Conservation (phyloP, 805 yeast species). For the Blastobotrys muscicola region DNA sequence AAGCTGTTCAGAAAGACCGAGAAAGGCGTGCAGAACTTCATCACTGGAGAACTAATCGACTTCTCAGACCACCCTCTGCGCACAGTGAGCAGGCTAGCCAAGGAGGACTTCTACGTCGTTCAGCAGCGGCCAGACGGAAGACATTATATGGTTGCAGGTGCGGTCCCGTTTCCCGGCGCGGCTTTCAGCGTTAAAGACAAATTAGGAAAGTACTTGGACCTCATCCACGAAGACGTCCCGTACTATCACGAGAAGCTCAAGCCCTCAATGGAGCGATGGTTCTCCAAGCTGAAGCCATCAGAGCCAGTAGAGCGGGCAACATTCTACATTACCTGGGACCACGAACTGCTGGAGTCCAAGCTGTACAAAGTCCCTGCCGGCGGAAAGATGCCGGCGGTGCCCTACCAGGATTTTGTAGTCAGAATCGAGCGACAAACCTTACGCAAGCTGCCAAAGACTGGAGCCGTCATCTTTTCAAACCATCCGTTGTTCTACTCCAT, state of each 20-base stretch:
- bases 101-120: conserved; percentile 66
- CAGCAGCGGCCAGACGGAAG: conserved; percentile 43
- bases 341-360: conserved; percentile 45
- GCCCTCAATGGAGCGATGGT: conserved; percentile 67
- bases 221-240: conserved; percentile 61
- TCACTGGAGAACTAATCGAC: conserved; percentile 54
- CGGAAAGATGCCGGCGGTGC: conserved; percentile 37
- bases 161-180: conserved; percentile 75
- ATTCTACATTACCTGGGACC: conserved; percentile 71
- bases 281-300: conserved; percentile 47
- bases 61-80: conserved; percentile 51
- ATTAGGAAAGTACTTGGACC: conserved; percentile 52
- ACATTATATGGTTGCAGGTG: conserved; percentile 63
- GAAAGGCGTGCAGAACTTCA: conserved; percentile 47
- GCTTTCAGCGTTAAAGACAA: conserved; percentile 54
- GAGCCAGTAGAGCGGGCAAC: conserved; percentile 67
- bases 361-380: conserved; percentile 41
- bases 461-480: conserved; percentile 63
- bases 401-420: conserved; percentile 49
- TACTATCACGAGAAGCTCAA: conserved; percentile 56
- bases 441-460: conserved; percentile 53
- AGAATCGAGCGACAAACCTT: conserved; percentile 68
- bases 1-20: conserved; percentile 43
- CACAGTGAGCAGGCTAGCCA: conserved; percentile 58
- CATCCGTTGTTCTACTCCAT: conserved; percentile 66